Percentiles rank a stretch among this genome's conserved stretches.
Evolutionary conservation across 805 yeast genomes (phyloP).

Genomic region (Metschnikowia lochheadii): DNA sequence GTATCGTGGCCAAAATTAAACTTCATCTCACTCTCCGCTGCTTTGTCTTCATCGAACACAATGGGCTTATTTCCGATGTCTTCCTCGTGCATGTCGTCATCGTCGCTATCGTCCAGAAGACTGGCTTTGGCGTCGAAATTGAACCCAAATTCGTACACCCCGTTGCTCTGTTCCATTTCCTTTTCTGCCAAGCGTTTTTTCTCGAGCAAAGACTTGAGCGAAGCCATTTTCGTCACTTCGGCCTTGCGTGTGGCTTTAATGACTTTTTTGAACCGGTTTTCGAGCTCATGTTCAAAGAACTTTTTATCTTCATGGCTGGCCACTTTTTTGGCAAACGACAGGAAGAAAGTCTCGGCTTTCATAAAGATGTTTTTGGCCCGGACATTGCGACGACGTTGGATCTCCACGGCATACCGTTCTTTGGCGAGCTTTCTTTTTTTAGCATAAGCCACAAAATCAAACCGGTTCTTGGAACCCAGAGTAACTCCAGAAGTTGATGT

Average conservation of each 20-base stretch:
- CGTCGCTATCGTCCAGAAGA: slow-evolving; percentile 18
- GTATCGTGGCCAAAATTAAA: slow-evolving; percentile 10
- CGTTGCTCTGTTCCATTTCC: slow-evolving; percentile 28
- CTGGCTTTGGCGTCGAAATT: slow-evolving; percentile 25
- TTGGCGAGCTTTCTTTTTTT: slow-evolving; percentile 40
- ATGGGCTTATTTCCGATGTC: not conserved
- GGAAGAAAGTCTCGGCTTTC: slow-evolving; percentile 35
- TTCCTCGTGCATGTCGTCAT: slow-evolving; percentile 9
- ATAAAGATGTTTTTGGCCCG: slow-evolving; percentile 31
- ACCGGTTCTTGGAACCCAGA: slow-evolving; percentile 16
- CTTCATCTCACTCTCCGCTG: slow-evolving; percentile 3
- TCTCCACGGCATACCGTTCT: slow-evolving; percentile 24
- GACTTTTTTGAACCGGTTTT: slow-evolving; percentile 29
- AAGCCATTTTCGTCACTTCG: slow-evolving; percentile 14
- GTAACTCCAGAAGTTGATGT: not conserved
- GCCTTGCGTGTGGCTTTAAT: slow-evolving; percentile 30
- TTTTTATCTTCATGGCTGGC: slow-evolving; percentile 22
- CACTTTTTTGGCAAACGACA: slow-evolving; percentile 31
- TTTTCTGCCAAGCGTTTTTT: slow-evolving; percentile 21
- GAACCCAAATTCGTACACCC: slow-evolving; percentile 32
- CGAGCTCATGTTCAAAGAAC: slow-evolving; percentile 21
- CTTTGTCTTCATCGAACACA: slow-evolving; percentile 7
- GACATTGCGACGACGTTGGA: slow-evolving; percentile 17
- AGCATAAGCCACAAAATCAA: slow-evolving; percentile 60
- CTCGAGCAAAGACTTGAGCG: slow-evolving; percentile 15